Percentiles rank a stretch among this genome's conserved stretches.
These are phyloP conservation scores for Phialophora verrucosa DNA, from an alignment of 2,329 filamentous ascomycete species.

Conservation along the genomic window DNA sequence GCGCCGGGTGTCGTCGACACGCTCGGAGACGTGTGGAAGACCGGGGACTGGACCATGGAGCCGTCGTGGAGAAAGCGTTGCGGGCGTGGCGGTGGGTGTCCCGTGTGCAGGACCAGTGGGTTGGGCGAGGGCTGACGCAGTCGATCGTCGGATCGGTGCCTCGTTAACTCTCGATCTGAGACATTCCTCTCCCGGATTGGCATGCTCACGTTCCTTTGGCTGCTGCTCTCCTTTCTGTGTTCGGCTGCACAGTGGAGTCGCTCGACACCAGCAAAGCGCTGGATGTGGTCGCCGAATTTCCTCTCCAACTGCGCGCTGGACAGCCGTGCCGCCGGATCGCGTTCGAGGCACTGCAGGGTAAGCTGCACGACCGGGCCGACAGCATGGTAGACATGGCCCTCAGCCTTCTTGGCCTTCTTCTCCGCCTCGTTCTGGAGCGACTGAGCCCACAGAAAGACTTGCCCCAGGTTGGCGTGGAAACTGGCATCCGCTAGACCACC, in stretches of 20 bases:
- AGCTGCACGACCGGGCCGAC: slow-evolving; percentile 48
- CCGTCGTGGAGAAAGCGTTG: slow-evolving; percentile 14
- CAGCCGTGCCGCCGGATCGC: slow-evolving; percentile 44
- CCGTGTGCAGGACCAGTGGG: not conserved
- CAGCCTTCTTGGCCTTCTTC: slow-evolving; percentile 47
- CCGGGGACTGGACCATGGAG: slow-evolving; percentile 22
- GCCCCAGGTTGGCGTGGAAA: slow-evolving; percentile 63
- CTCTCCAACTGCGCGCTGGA: slow-evolving; percentile 44
- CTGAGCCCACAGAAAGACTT: slow-evolving; percentile 63
- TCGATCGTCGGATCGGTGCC: slow-evolving; percentile 3
- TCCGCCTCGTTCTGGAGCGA: slow-evolving; percentile 56
- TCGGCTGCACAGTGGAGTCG: slow-evolving; percentile 33
- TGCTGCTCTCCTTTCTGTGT: slow-evolving; percentile 13
- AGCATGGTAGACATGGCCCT: slow-evolving; percentile 44
- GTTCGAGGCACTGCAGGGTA: slow-evolving; percentile 47
- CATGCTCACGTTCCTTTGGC: not conserved
- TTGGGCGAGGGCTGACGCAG: slow-evolving; percentile 17
- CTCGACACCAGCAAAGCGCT: slow-evolving; percentile 48
- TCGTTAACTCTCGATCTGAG: not conserved
- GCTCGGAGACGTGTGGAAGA: slow-evolving; percentile 15
- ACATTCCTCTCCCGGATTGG: slow-evolving; percentile 14
- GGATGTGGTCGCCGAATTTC: slow-evolving; percentile 39
- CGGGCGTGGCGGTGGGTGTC: slow-evolving; percentile 18
- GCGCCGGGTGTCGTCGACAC: slow-evolving; percentile 23
- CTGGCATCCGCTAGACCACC: slow-evolving; percentile 61